phyloP scores from a whole-genome alignment of 2,329 filamentous ascomycete species.

The Tolypocladium tropicale region DNA sequence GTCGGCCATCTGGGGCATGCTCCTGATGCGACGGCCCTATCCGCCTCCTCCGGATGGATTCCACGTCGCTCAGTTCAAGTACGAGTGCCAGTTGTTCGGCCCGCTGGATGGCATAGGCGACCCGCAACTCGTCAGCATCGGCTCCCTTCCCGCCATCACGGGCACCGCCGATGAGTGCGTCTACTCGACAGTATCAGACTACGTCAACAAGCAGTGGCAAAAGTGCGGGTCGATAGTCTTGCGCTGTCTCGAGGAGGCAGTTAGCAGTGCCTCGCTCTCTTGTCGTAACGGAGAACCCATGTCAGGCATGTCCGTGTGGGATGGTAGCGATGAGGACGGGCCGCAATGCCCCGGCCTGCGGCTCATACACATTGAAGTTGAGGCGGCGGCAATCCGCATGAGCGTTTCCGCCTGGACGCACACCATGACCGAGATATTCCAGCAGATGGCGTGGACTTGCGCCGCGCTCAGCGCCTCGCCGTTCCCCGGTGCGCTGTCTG shows the following conservation, averaged over 20 bases:
- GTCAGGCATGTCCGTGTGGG: slow-evolving; percentile 25
- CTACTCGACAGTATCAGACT: slow-evolving; percentile 22
- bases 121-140: slow-evolving; percentile 17
- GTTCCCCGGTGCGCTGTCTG: slow-evolving; percentile 18
- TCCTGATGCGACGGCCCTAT: slow-evolving; percentile 20
- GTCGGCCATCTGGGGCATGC: slow-evolving; percentile 24
- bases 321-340: slow-evolving; percentile 16
- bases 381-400: slow-evolving; percentile 19
- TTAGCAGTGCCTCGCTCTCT: slow-evolving; percentile 15
- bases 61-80: slow-evolving; percentile 24
- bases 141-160: slow-evolving; percentile 20
- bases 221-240: slow-evolving; percentile 19
- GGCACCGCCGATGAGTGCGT: slow-evolving; percentile 22
- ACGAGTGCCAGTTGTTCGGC: slow-evolving; percentile 21
- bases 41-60: slow-evolving; percentile 23
- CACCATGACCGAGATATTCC: slow-evolving; percentile 23
- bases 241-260: slow-evolving; percentile 20
- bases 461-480: slow-evolving; percentile 24
- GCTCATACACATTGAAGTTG: slow-evolving; percentile 23
- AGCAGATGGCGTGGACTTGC: slow-evolving; percentile 27
- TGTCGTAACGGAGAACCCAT: slow-evolving; percentile 14
- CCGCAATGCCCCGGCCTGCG: slow-evolving; percentile 19
- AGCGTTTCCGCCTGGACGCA: slow-evolving; percentile 23
- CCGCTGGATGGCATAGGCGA: slow-evolving; percentile 17
- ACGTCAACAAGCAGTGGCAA: slow-evolving; percentile 20